A percentile compares a stretch with the other conserved stretches of the same genome.
Conservation (phyloP, 495 filamentous ascomycete genomes). For the Penicillium verhagenii region DNA sequence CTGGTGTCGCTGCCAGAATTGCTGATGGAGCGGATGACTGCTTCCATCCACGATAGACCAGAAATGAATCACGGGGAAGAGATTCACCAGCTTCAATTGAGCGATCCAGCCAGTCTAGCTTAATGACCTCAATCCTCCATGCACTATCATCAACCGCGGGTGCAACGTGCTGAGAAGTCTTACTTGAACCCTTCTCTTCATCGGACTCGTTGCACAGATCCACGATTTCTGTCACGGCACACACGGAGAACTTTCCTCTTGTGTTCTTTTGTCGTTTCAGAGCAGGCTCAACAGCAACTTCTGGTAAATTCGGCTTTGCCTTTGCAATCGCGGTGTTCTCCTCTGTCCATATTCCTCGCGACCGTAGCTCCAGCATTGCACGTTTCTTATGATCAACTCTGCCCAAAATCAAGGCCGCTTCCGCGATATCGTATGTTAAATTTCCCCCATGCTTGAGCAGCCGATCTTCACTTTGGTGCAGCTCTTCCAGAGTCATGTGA, state of each 20-base stretch:
- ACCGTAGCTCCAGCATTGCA: constrained; percentile 74
- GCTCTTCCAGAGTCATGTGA: constrained; percentile 60
- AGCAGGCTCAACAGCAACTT: constrained; percentile 12
- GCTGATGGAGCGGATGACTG: constrained; percentile 2
- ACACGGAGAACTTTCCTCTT: neutral
- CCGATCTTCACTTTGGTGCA: constrained; percentile 61
- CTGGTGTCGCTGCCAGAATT: neutral
- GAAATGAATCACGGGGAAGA: constrained; percentile 59
- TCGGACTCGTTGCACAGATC: constrained; percentile 37
- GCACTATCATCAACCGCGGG: neutral
- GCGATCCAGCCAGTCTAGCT: constrained; percentile 70
- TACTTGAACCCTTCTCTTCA: constrained; percentile 15
- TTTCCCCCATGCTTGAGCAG: constrained; percentile 53
- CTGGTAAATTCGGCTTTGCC: neutral
- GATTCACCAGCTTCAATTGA: constrained; percentile 53
- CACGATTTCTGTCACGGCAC: constrained; percentile 16
- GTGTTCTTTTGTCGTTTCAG: constrained; percentile 25
- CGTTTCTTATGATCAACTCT: constrained; percentile 66
- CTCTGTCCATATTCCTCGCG: constrained; percentile 61
- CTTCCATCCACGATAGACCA: constrained; percentile 60
- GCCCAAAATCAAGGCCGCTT: constrained; percentile 73
- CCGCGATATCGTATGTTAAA: constrained; percentile 68
- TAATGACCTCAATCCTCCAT: constrained; percentile 63
- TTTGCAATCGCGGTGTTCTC: constrained; percentile 27
- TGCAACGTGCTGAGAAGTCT: neutral